Percentiles rank a stretch among this genome's conserved stretches.
Conservation (phyloP, 2,329 filamentous ascomycete genomes). For the Claviceps sp. region DNA sequence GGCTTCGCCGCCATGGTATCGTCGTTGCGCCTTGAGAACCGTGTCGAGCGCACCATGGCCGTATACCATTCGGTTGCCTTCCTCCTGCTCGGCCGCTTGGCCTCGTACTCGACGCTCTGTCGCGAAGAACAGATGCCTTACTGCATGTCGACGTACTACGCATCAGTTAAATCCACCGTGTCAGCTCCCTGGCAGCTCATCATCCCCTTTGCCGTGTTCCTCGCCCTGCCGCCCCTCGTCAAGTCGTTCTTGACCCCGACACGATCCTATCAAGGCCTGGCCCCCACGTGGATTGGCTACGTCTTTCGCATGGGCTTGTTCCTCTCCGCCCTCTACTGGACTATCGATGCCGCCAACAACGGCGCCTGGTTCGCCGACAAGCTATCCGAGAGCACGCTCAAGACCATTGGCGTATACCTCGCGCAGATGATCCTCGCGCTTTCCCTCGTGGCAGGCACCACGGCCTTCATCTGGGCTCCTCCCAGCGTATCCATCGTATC, state of each 20-base stretch:
- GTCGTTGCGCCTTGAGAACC: slow-evolving; percentile 57
- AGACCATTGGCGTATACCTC: slow-evolving; percentile 60
- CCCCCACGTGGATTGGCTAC: slow-evolving; percentile 70
- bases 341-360: slow-evolving; percentile 78
- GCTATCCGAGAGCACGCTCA: slow-evolving; percentile 47
- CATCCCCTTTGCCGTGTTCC: slow-evolving; percentile 62
- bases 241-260: slow-evolving; percentile 72
- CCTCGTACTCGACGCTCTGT: slow-evolving; percentile 83
- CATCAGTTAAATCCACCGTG: slow-evolving; percentile 80
- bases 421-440: slow-evolving; percentile 72
- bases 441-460: slow-evolving; percentile 69
- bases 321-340: slow-evolving; percentile 72
- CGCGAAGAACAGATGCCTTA: slow-evolving; percentile 98
- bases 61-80: slow-evolving; percentile 80
- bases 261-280: slow-evolving; percentile 75
- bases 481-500: slow-evolving; percentile 66
- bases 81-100: slow-evolving; percentile 60
- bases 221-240: slow-evolving; percentile 60
- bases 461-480: slow-evolving; percentile 73
- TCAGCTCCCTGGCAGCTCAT: slow-evolving; percentile 80
- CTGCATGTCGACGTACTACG: slow-evolving; percentile 91
- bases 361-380: slow-evolving; percentile 56
- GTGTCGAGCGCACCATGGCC: slow-evolving; percentile 58
- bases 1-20: slow-evolving; percentile 61
- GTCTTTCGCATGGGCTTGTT: slow-evolving; percentile 65